Base-by-base conservation (phyloP, 2,329 filamentous ascomycete species). In the Nannizzia gypsea region DNA sequence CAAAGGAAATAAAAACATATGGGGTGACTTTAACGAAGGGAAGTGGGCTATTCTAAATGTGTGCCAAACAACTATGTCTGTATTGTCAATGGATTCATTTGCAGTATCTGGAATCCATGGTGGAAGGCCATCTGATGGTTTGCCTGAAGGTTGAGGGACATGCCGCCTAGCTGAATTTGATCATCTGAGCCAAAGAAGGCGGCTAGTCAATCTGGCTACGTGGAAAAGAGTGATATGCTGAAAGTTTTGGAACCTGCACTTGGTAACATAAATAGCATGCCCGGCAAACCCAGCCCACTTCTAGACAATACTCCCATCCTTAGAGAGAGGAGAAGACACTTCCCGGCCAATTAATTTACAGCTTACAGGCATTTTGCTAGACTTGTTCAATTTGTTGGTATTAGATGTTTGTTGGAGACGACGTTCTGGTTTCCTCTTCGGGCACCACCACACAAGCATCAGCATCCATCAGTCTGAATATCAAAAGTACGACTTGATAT, bases 41-140 rank as follows among this genome's bases (percentile, higher is more conserved):
- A 96, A 92, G 71, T 96, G 91, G 0, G 87, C 92, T 38, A 96
- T 79, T 38, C 91, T 91, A 68, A 96, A 96, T 0, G 90, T 95
- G 75, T 96, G 90, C 90, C 90, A 96, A 15, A 96, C 81, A 1
- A 96, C 90, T 31, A 96, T 76, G 70, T 96, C 89, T 0, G 85
- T 88, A 77, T 96, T 87, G 59, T 87, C 88, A 65, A 95, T 84
- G 60, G 81, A 83, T 52, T 76, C 76, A 11, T 87, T 84, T 62
- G 90, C 83, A 24, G 83, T 83, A 13, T 66, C 67, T 17, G 78
- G 75, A 65, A 93, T 86, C 89, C 89, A 92, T 65, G 84, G 80
- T 0, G 87, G 86, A 1, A 95, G 76, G 34, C 89, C 89, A 46
- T 76, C 74, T 0, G 86, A 87, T 0, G 87, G 87, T 65, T 90